These are phyloP conservation scores for Hyphodiscus sp. DNA, from an alignment of 2,329 filamentous ascomycete genomes.

Conservation along the genomic window DNA sequence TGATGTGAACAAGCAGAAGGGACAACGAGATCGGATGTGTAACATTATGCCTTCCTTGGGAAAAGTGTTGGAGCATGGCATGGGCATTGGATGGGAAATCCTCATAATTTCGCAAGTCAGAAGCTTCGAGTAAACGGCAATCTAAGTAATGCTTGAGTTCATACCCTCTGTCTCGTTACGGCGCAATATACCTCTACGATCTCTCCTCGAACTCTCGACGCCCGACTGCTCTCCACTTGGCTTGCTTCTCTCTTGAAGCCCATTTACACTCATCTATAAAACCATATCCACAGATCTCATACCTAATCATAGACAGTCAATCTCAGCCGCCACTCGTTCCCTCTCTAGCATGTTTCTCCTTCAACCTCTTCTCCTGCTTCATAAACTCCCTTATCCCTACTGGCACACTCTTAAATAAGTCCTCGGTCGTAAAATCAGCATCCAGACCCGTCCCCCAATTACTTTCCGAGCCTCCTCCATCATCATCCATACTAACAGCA, in stretches of 20 bases:
- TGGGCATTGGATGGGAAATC: background rate
- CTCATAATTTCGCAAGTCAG: background rate
- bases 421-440: slow-evolving; percentile 51
- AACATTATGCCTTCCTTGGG: background rate
- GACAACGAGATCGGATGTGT: background rate
- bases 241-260: background rate
- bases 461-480: slow-evolving; percentile 67
- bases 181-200: background rate
- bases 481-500: slow-evolving; percentile 67
- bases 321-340: slow-evolving; percentile 25
- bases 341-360: slow-evolving; percentile 61
- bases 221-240: background rate
- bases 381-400: slow-evolving; percentile 96
- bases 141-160: background rate
- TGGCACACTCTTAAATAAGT: slow-evolving; percentile 73
- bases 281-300: background rate
- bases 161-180: background rate
- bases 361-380: slow-evolving; percentile 89
- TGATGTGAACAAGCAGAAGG: background rate
- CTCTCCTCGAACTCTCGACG: background rate
- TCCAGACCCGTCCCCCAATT: slow-evolving; percentile 49
- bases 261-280: background rate
- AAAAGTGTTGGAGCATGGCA: background rate
- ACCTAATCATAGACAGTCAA: background rate
- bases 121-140: background rate